phyloP scores from a whole-genome alignment of 2,329 filamentous ascomycete species.

The Mycosphaerelloides madeirae region DNA sequence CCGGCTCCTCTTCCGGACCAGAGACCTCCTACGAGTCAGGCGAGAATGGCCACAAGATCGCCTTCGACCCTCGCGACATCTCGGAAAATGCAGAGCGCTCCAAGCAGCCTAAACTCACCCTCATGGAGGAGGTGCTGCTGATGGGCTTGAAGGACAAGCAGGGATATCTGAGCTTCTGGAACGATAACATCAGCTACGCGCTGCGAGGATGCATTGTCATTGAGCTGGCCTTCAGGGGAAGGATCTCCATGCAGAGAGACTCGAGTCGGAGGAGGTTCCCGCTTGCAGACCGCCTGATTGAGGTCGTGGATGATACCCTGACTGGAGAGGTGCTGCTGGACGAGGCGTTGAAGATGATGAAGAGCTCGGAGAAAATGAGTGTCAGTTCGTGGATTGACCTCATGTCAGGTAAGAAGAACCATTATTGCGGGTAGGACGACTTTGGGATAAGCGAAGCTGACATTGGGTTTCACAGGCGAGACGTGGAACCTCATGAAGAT shows the following conservation, averaged over 20 bases:
- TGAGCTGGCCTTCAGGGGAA: conserved; percentile 90
- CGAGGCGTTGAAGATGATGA: conserved; percentile 99
- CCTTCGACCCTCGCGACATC: conserved; percentile 93
- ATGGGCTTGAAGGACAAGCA: conserved; percentile 98
- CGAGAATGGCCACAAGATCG: conserved; percentile 98
- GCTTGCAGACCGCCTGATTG: conserved; percentile 86
- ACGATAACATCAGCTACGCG: conserved; percentile 99
- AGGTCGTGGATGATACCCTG: conserved; percentile 93
- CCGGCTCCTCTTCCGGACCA: conserved; percentile 52
- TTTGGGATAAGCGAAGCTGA: conserved; percentile 5
- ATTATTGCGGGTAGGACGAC: neutral
- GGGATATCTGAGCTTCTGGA: conserved; percentile 99
- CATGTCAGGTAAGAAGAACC: conserved; percentile 77
- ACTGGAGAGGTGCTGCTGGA: conserved; percentile 96
- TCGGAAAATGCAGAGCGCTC: conserved; percentile 92
- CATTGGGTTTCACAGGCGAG: conserved; percentile 61
- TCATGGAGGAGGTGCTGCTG: conserved; percentile 97
- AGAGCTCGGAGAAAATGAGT: conserved; percentile 99
- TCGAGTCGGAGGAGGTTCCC: conserved; percentile 86
- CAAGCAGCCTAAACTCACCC: conserved; percentile 95
- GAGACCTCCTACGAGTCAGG: conserved; percentile 78
- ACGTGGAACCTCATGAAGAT: conserved; percentile 99
- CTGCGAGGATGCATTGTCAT: conserved; percentile 97
- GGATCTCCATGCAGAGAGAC: conserved; percentile 98
- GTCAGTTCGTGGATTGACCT: conserved; percentile 98